Evolutionary conservation across 1,284 basidiomycete genomes (phyloP), one percentile per base, ranked within the genome.

Genomic region (Malassezia pachydermatis): DNA sequence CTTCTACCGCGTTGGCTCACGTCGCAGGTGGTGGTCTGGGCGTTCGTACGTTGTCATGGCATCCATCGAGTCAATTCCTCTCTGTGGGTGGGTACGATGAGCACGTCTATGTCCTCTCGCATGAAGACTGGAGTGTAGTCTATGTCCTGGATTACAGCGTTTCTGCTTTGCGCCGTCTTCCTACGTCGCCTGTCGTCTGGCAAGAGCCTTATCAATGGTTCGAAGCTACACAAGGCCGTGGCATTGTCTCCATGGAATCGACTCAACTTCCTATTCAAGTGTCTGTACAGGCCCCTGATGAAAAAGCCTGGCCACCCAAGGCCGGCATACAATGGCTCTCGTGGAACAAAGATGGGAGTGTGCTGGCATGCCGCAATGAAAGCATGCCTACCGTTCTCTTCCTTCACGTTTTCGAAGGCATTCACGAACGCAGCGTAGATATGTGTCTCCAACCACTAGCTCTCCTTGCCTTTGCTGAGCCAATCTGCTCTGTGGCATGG

Each of bases 401-500:
- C 62, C 74, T 84, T 24, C 83, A 78, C 53, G 76, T 78, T 38
- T 84, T 84, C 62, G 80, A 82, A 11, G 73, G 76, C 9, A 73
- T 78, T 3, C 43, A 45, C 1, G 46, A 49, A 13, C 45, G 23
- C 20, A 41, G 72, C 75, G 8, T 81, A 79, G 58, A 64, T 5
- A 46, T 36, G n/a, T 25, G 30, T 32, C 2, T 40, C 16, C 40
- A 36, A n/a, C 68, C 87, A 45, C 77, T 81, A 35, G 79, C 78
- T 27, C 79, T 87, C 2, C 72, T 88, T 46, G 57, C 82, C 34
- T 83, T 86, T 59, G 73, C 76, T 5, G 74, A 77, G 34, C 75
- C 80, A 1, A 78, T 87, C 16, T 62, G 78, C 17, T 77, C 78
- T 39, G 80, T 80, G 14, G 76, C 76, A 39, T 88, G 86, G 86